Evolutionary conservation across 495 filamentous ascomycete genomes (phyloP), one percentile per base, ranked within the genome.

Genomic region (Neurospora tetraspora): DNA sequence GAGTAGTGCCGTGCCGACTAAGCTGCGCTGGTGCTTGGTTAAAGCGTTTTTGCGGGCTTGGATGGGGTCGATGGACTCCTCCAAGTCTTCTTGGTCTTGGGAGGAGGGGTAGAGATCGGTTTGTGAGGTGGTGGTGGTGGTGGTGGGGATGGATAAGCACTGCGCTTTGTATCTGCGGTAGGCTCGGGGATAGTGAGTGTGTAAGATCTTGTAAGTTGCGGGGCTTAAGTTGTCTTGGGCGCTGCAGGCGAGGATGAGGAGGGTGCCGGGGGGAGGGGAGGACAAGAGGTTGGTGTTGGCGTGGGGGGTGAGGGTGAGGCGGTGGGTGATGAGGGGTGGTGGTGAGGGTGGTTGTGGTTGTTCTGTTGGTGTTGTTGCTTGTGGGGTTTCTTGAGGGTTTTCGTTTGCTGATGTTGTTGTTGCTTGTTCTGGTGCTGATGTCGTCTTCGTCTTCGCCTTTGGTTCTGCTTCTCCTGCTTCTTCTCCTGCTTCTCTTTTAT

Each of bases 201-300:
- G 68, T 42, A 81, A 81, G 34, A 59, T 71, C 0, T 23, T 34
- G 31, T 69, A 80, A 36, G 34, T 77, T 38, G 77, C 77, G 69
- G 70, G 75, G 42, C 73, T 69, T 77, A 76, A 80, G 31, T 70
- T 70, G 42, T 77, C 78, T 12, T 72, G 9, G 42, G 43, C 20
- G 72, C 79, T 80, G 74, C 78, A 80, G 34, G 78, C 74, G 75
- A 78, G 75, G 73, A 80, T 80, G 47, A 81, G 72, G 42, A 79
- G 71, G 7, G 76, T 70, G 43, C 72, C 65, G 20, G 74, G 71
- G 7, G 78, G 77, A n/a, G 70, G 43, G 72, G 53, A 14, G 1
- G 53, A 65, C 5, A 80, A 80, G 61, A 79, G 45, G 71, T 81
- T 71, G 70, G 74, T 75, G 1, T 27, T 14, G 8, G 72, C 45